Conservation (phyloP, 768 basidiomycete species). For the Serendipita sp. region DNA sequence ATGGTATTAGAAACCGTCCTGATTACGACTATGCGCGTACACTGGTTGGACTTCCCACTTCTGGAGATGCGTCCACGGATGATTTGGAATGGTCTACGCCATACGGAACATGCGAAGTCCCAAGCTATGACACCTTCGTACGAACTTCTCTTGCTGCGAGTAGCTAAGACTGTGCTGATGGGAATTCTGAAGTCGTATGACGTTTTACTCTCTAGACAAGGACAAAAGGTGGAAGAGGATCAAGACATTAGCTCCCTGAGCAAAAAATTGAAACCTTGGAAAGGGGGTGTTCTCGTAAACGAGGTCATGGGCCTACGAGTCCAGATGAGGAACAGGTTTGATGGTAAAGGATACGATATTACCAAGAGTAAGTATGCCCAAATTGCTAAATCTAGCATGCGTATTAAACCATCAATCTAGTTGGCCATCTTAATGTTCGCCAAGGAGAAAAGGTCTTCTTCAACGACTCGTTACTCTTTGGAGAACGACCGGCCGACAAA, state of each 20-base stretch:
- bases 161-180: constrained; percentile 5
- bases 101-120: constrained; percentile 61
- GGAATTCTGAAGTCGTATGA: not conserved
- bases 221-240: constrained; percentile 28
- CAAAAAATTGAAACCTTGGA: constrained; percentile 43
- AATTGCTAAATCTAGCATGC: not conserved
- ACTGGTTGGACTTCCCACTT: constrained; percentile 38
- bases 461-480: constrained; percentile 41
- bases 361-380: constrained; percentile 43
- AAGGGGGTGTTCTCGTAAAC: constrained; percentile 58
- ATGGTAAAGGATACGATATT: constrained; percentile 75
- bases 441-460: constrained; percentile 69
- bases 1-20: constrained; percentile 51
- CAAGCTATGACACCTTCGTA: constrained; percentile 52
- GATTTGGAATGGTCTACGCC: constrained; percentile 35
- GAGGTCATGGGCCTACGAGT: constrained; percentile 66
- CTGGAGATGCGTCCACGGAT: constrained; percentile 28
- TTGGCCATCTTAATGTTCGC: constrained; percentile 66
- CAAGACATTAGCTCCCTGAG: constrained; percentile 54
- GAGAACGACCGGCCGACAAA: constrained; percentile 17
- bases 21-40: constrained; percentile 72
- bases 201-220: constrained; percentile 36
- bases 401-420: constrained; percentile 23
- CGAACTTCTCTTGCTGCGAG: constrained; percentile 16
- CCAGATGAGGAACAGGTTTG: constrained; percentile 61